Evolutionary conservation across 75 land plant species (phyloP), one percentile per base, ranked within the genome.

Genomic region (Ceratopteris richardii): DNA sequence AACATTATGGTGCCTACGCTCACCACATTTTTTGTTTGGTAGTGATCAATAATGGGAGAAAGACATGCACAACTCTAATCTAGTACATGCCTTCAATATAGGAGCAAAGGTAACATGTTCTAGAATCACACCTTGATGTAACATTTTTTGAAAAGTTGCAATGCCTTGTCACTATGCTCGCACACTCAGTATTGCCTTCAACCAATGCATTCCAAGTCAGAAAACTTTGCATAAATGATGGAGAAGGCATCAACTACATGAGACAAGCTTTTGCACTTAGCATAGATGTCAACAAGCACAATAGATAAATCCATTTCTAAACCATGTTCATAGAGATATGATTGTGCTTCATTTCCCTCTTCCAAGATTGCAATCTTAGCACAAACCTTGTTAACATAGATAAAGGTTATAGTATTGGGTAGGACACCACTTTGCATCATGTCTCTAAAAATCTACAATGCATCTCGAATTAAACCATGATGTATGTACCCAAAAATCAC

Each of bases 201-300:
- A 84, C 65, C 80, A 87, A 63, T 18, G 80, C 46, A 23, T 72
- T 69, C 82, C 80, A 85, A 1, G 86, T 58, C 42, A 85, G 77
- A 2, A 80, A 59, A 76, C 80, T 77, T 19, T 73, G 26, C 12
- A 64, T 44, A 46, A 47, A 52, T 74, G 76, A 72, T 62, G 61
- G 43, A 4, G 58, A 29, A 41, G 79, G 72, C 68, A 77, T 51
- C n/a, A n/a, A 67, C 33, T 0, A 77, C n/a, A n/a, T n/a, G n/a
- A n/a, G n/a, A n/a, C n/a, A n/a, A n/a, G n/a, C n/a, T n/a, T n/a
- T n/a, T n/a, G n/a, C n/a, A n/a, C n/a, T n/a, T n/a, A n/a, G n/a
- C n/a, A n/a, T n/a, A n/a, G n/a, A n/a, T n/a, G n/a, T n/a, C n/a
- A n/a, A n/a, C n/a, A n/a, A n/a, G n/a, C n/a, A n/a, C n/a, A n/a